Conservation (phyloP, 192 early-diverging fungal genomes). For the Gaertneriomyces sp. region DNA sequence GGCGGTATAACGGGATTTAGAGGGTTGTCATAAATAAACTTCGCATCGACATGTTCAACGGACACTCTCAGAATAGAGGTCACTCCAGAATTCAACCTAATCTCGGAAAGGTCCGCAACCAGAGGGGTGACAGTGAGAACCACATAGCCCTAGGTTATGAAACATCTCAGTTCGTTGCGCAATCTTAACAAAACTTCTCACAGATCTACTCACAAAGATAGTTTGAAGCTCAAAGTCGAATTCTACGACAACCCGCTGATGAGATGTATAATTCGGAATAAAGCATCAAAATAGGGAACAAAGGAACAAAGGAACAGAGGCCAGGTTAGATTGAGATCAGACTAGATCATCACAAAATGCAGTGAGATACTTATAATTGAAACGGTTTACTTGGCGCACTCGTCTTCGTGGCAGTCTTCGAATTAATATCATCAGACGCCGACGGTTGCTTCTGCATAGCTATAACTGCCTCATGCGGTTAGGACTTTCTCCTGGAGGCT, state of each 20-base stretch:
- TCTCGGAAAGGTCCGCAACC: constrained; percentile 9
- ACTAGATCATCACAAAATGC: background rate
- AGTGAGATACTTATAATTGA: constrained; percentile 29
- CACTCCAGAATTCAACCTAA: constrained; percentile 40
- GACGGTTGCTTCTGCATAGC: too few relatives aligned
- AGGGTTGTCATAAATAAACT: constrained; percentile 28
- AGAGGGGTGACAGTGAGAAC: constrained; percentile 17
- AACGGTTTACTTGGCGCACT: constrained; percentile 10
- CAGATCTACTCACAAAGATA: constrained; percentile 15
- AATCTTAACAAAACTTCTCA: background rate
- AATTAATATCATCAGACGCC: too few relatives aligned
- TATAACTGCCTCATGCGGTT: too few relatives aligned
- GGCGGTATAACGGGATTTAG: constrained; percentile 8
- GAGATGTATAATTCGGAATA: constrained; percentile 19
- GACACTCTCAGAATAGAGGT: constrained; percentile 26
- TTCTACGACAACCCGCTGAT: constrained; percentile 29
- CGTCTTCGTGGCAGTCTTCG: too few relatives aligned
- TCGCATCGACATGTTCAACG: constrained; percentile 21
- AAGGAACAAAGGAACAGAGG: background rate
- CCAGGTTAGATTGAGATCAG: background rate
- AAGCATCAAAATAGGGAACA: background rate
- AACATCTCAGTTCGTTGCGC: background rate
- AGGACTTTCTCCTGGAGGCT: too few relatives aligned
- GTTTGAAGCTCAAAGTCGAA: constrained; percentile 23
- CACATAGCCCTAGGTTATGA: constrained; percentile 15